These are phyloP conservation scores for Trichoderma sp. DNA, from an alignment of 2,329 filamentous ascomycete genomes.

Conservation along the genomic window DNA sequence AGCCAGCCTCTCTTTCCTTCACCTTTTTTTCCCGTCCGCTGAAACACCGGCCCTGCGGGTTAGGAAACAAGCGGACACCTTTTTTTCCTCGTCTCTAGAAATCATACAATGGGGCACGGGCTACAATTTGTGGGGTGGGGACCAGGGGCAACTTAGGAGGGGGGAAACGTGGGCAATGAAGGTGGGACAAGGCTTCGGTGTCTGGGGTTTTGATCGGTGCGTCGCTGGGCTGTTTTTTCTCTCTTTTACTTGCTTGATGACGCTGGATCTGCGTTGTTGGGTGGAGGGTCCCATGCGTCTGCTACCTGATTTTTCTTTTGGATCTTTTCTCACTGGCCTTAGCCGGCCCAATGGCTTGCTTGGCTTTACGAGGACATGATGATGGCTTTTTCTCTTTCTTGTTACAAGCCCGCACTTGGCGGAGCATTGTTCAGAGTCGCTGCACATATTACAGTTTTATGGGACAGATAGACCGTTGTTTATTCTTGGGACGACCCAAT, in stretches of 20 bases:
- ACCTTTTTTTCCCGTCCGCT: conserved; percentile 20
- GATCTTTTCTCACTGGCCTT: conserved; percentile 5
- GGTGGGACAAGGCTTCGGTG: conserved; percentile 18
- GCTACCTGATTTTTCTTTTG: conserved; percentile 12
- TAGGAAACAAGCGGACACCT: conserved; percentile 4
- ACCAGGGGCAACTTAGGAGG: conserved; percentile 12
- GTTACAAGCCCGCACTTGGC: background rate
- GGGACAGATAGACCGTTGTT: conserved; percentile 16
- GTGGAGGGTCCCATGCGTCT: conserved; percentile 8
- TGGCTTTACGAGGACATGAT: conserved; percentile 17
- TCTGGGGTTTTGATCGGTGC: conserved; percentile 16
- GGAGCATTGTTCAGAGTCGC: conserved; percentile 1
- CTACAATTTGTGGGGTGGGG: conserved; percentile 16
- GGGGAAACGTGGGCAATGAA: conserved; percentile 10
- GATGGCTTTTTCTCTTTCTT: conserved; percentile 3
- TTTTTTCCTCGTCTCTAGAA: conserved; percentile 8
- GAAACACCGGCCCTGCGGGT: conserved; percentile 17
- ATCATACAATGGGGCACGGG: conserved; percentile 18
- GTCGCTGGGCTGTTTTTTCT: conserved; percentile 9
- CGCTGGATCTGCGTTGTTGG: conserved; percentile 14
- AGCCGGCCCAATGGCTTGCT: background rate
- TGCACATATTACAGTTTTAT: conserved; percentile 15
- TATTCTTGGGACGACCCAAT: background rate
- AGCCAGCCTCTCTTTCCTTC: conserved; percentile 21
- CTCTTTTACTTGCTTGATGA: background rate